Evolutionary conservation across 306 rosid genomes (phyloP).

Genomic region (Citrullus mucosospermus): DNA sequence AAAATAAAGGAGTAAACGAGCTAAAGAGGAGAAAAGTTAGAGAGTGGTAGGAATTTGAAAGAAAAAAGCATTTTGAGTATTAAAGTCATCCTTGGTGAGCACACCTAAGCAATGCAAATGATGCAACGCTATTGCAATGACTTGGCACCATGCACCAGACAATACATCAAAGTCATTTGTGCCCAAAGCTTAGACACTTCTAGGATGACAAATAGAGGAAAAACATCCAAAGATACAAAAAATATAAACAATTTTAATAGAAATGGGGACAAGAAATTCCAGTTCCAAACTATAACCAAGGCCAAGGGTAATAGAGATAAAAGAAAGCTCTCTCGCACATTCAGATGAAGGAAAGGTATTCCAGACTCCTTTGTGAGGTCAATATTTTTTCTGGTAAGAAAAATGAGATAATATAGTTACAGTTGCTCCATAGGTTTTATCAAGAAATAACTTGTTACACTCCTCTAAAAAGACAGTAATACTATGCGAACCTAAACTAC

Average conservation of each 20-base stretch:
- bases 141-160: neutral
- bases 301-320: neutral
- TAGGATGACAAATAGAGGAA: neutral
- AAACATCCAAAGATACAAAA: neutral
- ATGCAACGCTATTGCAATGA: neutral
- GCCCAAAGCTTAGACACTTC: slow-evolving; percentile 2
- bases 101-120: slow-evolving; percentile 1
- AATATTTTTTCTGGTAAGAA: neutral
- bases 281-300: neutral
- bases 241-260: neutral
- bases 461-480: neutral
- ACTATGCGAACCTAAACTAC: neutral
- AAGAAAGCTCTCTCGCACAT: neutral
- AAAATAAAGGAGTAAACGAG: neutral
- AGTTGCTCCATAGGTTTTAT: neutral
- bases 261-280: neutral
- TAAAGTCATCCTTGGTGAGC: neutral
- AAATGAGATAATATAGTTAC: neutral
- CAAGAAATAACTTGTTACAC: neutral
- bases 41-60: neutral
- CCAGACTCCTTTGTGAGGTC: neutral
- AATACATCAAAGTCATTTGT: neutral
- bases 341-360: neutral
- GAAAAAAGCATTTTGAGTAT: neutral
- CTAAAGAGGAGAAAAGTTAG: neutral